A percentile compares a stretch with the other conserved stretches of the same genome.
phyloP scores from a whole-genome alignment of 768 basidiomycete genomes.

The Trametes meyenii region DNA sequence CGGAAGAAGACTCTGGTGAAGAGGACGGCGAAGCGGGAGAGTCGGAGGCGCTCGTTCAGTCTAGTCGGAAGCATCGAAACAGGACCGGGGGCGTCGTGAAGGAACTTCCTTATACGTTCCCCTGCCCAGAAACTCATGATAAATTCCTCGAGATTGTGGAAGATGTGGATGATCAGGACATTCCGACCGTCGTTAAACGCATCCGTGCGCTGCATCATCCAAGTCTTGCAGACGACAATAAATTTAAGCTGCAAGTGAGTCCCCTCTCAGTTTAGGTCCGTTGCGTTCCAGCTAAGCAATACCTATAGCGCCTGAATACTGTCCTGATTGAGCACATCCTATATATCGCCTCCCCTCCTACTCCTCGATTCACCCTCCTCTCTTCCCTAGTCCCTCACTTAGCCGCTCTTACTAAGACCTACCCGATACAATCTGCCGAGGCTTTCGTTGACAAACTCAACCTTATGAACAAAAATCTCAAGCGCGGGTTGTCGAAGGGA shows the following conservation, averaged over 20 bases:
- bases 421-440: constrained; percentile 79
- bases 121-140: constrained; percentile 84
- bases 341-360: constrained; percentile 65
- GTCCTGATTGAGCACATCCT: constrained; percentile 90
- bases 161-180: constrained; percentile 66
- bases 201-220: constrained; percentile 92
- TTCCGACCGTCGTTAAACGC: constrained; percentile 83
- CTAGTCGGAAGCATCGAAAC: constrained; percentile 38
- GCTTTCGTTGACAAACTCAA: constrained; percentile 80
- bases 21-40: constrained; percentile 49
- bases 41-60: constrained; percentile 38
- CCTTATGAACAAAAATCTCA: constrained; percentile 90
- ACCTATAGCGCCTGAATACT: constrained; percentile 60
- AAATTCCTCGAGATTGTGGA: constrained; percentile 83
- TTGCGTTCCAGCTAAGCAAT: background rate
- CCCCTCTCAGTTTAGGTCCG: background rate
- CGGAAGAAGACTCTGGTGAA: constrained; percentile 42
- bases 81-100: constrained; percentile 35
- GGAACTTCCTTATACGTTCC: constrained; percentile 91
- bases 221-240: constrained; percentile 90
- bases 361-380: constrained; percentile 61
- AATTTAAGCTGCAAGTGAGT: constrained; percentile 84
- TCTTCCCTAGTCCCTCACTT: constrained; percentile 77
- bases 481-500: constrained; percentile 75
- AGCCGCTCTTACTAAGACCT: constrained; percentile 73